Conservation (phyloP, 2,329 filamentous ascomycete genomes). For the Colletotrichum gloeosporioides region DNA sequence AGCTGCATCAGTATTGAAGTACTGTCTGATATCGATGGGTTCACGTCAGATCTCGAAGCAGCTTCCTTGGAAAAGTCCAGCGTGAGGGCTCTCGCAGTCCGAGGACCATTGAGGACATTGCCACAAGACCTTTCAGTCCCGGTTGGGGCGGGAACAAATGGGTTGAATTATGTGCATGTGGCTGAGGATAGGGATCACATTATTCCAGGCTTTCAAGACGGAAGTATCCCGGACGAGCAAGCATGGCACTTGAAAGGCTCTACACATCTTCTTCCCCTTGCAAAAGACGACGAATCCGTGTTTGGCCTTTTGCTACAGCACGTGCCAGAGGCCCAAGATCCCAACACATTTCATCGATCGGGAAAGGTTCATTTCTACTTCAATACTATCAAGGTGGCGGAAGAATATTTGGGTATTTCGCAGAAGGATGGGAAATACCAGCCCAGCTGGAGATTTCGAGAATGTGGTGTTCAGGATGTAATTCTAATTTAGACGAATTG, state of each 20-base stretch:
- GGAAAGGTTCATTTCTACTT: background rate
- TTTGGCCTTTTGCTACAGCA: background rate
- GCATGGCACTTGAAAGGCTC: background rate
- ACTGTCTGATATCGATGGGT: background rate
- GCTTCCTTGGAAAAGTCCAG: background rate
- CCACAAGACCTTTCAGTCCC: background rate
- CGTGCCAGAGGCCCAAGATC: background rate
- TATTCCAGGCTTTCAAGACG: background rate
- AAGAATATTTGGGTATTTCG: background rate
- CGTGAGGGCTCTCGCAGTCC: background rate
- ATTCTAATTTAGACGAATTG: background rate
- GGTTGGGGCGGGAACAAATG: accelerated
- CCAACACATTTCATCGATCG: background rate
- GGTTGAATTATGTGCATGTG: background rate
- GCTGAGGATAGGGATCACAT: background rate
- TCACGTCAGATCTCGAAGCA: background rate
- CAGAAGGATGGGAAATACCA: background rate
- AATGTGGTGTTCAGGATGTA: background rate
- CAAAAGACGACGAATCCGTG: accelerated
- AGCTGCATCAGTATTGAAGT: background rate
- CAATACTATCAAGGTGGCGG: accelerated
- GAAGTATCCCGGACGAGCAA: background rate
- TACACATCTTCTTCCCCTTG: background rate
- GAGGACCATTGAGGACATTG: background rate
- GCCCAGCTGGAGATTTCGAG: background rate